phyloP scores from a whole-genome alignment of 1,284 basidiomycete species.

The Malassezia vespertilionis region DNA sequence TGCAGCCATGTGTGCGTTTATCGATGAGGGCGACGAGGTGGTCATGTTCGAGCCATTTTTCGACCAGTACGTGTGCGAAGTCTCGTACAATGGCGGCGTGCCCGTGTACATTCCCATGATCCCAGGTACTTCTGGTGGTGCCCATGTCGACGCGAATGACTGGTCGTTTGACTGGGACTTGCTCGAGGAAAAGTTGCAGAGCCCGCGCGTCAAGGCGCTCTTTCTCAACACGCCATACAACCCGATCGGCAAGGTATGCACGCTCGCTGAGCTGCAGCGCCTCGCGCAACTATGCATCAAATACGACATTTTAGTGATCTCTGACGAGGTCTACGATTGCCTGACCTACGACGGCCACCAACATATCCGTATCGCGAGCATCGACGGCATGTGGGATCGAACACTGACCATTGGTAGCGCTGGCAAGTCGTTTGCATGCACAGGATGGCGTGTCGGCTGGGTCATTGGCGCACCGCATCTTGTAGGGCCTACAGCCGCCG shows the following conservation, averaged over 20 bases:
- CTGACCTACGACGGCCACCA: slow-evolving; percentile 77
- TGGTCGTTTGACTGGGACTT: slow-evolving; percentile 57
- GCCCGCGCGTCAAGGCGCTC: slow-evolving; percentile 68
- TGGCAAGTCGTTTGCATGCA: slow-evolving; percentile 81
- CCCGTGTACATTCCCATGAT: slow-evolving; percentile 91
- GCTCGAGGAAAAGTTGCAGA: slow-evolving; percentile 64
- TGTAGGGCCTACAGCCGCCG: slow-evolving; percentile 74
- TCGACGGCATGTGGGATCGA: slow-evolving; percentile 81
- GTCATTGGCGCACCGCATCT: slow-evolving; percentile 75
- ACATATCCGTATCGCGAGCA: slow-evolving; percentile 76
- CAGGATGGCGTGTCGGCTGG: slow-evolving; percentile 97
- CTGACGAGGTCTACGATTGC: slow-evolving; percentile 89
- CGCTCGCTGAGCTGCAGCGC: slow-evolving; percentile 64
- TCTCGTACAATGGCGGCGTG: slow-evolving; percentile 57
- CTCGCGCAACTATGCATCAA: slow-evolving; percentile 80
- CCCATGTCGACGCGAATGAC: slow-evolving; percentile 35
- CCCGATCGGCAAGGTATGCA: slow-evolving; percentile 67
- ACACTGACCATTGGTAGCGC: slow-evolving; percentile 72
- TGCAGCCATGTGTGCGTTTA: slow-evolving; percentile 29
- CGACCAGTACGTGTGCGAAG: slow-evolving; percentile 66
- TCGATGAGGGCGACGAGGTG: slow-evolving; percentile 65
- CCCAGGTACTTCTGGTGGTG: slow-evolving; percentile 54
- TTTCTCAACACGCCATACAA: slow-evolving; percentile 64
- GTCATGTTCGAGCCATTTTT: slow-evolving; percentile 93
- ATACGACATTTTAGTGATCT: slow-evolving; percentile 80